Conservation (phyloP, 1,284 basidiomycete genomes). For the Albatrellus sp. region DNA sequence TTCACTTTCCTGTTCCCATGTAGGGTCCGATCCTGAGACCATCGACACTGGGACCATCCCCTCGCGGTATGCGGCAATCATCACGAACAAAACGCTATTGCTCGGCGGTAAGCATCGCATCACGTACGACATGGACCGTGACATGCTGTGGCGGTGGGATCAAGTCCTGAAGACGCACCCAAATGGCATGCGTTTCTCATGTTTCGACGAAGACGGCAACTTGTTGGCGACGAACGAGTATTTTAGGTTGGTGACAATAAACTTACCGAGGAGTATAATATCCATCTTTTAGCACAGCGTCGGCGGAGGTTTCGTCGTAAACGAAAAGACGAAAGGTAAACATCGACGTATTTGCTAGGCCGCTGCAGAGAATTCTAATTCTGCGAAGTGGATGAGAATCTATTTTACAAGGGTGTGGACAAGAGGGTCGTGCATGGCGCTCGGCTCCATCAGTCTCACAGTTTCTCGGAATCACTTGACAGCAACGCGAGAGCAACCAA, state of each 20-base stretch:
- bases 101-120: slow-evolving; percentile 69
- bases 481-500: slow-evolving; percentile 12
- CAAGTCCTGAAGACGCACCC: slow-evolving; percentile 72
- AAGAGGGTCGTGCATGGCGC: slow-evolving; percentile 69
- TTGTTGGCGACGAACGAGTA: slow-evolving; percentile 93
- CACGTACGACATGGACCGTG: slow-evolving; percentile 75
- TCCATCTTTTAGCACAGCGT: slow-evolving; percentile 33
- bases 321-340: slow-evolving; percentile 74
- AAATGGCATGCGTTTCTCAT: slow-evolving; percentile 88
- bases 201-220: slow-evolving; percentile 71
- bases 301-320: slow-evolving; percentile 86
- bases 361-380: neutral
- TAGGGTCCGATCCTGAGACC: slow-evolving; percentile 73
- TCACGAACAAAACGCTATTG: slow-evolving; percentile 50
- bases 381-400: slow-evolving; percentile 72
- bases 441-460: slow-evolving; percentile 62
- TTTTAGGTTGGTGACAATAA: slow-evolving; percentile 42
- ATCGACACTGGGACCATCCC: slow-evolving; percentile 74
- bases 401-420: slow-evolving; percentile 95
- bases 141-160: slow-evolving; percentile 89
- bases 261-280: neutral
- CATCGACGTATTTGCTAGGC: neutral
- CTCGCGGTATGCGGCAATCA: slow-evolving; percentile 61
- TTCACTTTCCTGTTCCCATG: neutral
- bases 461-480: slow-evolving; percentile 25